phyloP scores from a whole-genome alignment of 192 early-diverging fungal species.

The Backusella parvicylindrica region DNA sequence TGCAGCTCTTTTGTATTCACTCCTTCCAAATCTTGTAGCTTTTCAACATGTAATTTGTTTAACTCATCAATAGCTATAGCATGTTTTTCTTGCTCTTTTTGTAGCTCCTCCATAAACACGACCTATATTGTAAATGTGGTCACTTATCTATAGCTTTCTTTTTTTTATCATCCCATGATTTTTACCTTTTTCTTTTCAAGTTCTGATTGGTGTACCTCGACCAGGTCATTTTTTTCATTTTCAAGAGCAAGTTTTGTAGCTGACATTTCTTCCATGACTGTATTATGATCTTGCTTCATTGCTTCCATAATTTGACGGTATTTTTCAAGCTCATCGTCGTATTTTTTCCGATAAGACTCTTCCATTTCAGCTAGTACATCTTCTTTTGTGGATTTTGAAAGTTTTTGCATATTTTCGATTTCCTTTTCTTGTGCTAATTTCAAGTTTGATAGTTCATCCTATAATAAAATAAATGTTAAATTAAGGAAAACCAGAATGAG shows the following conservation, averaged over 20 bases:
- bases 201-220: neutral
- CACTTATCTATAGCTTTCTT: neutral
- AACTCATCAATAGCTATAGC: neutral
- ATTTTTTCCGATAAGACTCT: neutral
- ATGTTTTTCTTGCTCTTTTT: neutral
- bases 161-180: neutral
- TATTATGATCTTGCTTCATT: neutral
- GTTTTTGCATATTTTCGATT: neutral
- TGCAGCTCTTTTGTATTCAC: neutral
- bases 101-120: neutral
- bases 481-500: neutral
- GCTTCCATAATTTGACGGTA: neutral
- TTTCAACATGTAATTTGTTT: neutral
- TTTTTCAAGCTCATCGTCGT: neutral
- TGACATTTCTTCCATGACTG: neutral
- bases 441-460: neutral
- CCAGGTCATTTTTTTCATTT: neutral
- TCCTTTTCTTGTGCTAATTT: neutral
- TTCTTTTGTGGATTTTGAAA: neutral
- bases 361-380: neutral
- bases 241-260: neutral
- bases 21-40: neutral
- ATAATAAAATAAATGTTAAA: neutral
- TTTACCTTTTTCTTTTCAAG: neutral
- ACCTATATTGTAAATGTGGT: neutral